Percentiles rank a stretch among this genome's conserved stretches.
Evolutionary conservation across 192 early-diverging fungal species (phyloP).

Genomic region (Coemansia sp.): DNA sequence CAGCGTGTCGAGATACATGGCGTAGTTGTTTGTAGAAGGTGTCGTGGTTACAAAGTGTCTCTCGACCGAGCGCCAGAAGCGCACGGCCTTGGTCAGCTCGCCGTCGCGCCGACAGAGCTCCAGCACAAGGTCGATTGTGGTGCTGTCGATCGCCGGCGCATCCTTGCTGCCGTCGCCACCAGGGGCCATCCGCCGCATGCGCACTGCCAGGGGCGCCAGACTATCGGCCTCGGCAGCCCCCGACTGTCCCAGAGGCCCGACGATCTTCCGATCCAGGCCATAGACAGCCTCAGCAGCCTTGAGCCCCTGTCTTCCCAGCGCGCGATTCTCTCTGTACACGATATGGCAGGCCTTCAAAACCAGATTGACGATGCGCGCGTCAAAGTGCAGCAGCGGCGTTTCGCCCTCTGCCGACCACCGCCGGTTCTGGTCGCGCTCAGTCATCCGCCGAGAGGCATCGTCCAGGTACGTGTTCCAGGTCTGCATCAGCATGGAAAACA

Average conservation of each 20-base stretch:
- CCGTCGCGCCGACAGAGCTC: slow-evolving; percentile 31
- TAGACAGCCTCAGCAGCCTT: slow-evolving; percentile 30
- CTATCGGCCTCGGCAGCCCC: slow-evolving; percentile 34
- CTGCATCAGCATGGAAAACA: slow-evolving; percentile 19
- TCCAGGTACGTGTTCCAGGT: slow-evolving; percentile 22
- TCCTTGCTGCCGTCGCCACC: neutral
- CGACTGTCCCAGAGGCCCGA: slow-evolving; percentile 25
- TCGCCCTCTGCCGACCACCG: slow-evolving; percentile 4
- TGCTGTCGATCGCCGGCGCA: slow-evolving; percentile 11
- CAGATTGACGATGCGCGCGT: slow-evolving; percentile 23
- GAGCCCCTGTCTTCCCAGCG: slow-evolving; percentile 36
- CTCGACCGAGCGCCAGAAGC: slow-evolving; percentile 44
- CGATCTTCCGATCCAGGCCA: too few species aligned
- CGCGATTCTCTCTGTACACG: slow-evolving; percentile 23
- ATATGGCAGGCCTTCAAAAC: slow-evolving; percentile 40
- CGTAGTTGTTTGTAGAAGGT: slow-evolving; percentile 2
- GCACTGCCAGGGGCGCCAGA: slow-evolving; percentile 18
- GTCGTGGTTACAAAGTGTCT: slow-evolving; percentile 13
- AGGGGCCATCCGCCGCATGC: slow-evolving; percentile 2
- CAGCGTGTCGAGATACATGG: slow-evolving; percentile 2
- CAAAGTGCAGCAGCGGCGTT: slow-evolving; percentile 18
- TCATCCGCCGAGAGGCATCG: slow-evolving; percentile 21
- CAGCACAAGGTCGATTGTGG: slow-evolving; percentile 25
- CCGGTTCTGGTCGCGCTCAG: too few species aligned
- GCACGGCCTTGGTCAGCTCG: slow-evolving; percentile 34